A percentile compares a stretch with the other conserved stretches of the same genome.
Conservation (phyloP, 352 stramenopile species). For the Globisporangium middletonii region DNA sequence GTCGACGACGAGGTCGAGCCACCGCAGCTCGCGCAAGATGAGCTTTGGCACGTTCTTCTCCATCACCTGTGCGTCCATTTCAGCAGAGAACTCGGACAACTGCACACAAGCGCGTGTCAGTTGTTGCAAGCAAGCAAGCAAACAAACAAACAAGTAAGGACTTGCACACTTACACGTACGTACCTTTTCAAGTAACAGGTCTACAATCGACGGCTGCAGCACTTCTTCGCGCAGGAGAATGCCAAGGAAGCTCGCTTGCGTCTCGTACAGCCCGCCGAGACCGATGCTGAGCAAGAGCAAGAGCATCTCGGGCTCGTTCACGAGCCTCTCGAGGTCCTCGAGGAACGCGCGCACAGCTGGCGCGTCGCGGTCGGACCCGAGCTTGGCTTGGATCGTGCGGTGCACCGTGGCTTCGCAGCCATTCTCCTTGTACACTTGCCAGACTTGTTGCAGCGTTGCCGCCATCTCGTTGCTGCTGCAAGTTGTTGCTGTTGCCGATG, state of each 20-base stretch:
- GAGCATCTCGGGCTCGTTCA: conserved; percentile 31
- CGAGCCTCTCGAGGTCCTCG: conserved; percentile 28
- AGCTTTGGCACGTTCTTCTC: conserved; percentile 53
- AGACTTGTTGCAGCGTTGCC: conserved; percentile 25
- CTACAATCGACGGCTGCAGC: conserved; percentile 35
- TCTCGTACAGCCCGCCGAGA: conserved; percentile 31
- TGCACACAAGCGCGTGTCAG: conserved; percentile 1
- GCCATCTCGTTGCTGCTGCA: conserved; percentile 16
- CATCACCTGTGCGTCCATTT: conserved; percentile 30
- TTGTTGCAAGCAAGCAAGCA: background rate
- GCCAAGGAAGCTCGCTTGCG: conserved; percentile 45
- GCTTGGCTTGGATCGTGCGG: conserved; percentile 21
- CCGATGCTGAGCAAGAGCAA: conserved; percentile 45
- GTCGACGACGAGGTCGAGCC: conserved; percentile 50
- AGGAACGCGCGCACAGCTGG: conserved; percentile 22
- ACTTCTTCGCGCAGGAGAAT: conserved; percentile 46
- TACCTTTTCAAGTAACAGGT: conserved; percentile 49
- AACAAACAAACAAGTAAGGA: background rate
- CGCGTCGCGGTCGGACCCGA: conserved; percentile 18
- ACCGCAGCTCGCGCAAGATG: conserved; percentile 57
- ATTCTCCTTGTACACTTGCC: conserved; percentile 42
- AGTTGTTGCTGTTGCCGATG: background rate
- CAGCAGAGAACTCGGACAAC: conserved; percentile 36
- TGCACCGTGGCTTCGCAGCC: conserved; percentile 31
- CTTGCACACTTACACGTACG: background rate